Evolutionary conservation across 768 basidiomycete species (phyloP).

Genomic region (Leccinum ochraceum): DNA sequence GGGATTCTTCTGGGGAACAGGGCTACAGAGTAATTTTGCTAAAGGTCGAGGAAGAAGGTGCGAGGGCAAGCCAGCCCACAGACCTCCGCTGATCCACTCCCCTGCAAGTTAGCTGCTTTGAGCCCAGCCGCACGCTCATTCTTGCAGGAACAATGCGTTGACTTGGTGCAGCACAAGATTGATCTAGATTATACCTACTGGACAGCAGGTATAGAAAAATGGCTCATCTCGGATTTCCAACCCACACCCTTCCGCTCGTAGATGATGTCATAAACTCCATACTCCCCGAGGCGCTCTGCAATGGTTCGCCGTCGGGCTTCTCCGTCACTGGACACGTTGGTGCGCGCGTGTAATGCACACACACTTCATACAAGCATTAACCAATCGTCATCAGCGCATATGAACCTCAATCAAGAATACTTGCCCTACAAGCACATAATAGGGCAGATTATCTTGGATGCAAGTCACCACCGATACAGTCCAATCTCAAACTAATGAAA

Average conservation of each 20-base stretch:
- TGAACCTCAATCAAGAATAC: conserved; percentile 90
- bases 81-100: conserved; percentile 8
- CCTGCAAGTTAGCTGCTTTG: conserved; percentile 66
- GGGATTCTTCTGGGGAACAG: conserved; percentile 48
- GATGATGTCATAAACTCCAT: conserved; percentile 84
- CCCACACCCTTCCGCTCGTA: conserved; percentile 31
- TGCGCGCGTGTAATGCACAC: conserved; percentile 35
- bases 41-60: conserved; percentile 61
- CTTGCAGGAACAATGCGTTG: conserved; percentile 54
- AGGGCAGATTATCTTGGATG: conserved; percentile 90
- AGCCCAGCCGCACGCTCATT: conserved; percentile 53
- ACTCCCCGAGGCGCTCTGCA: conserved; percentile 75
- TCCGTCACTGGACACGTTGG: conserved; percentile 91
- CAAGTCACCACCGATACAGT: conserved; percentile 37
- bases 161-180: conserved; percentile 59
- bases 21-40: conserved; percentile 67
- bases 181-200: conserved; percentile 84
- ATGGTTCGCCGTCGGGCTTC: conserved; percentile 85
- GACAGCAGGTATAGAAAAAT: conserved; percentile 64
- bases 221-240: neutral
- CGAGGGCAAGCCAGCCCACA: conserved; percentile 17
- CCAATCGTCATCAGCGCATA: conserved; percentile 60
- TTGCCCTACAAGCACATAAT: conserved; percentile 89
- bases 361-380: conserved; percentile 1
- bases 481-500: conserved; percentile 10